A percentile compares a stretch with the other conserved stretches of the same genome.
Conservation (phyloP, 2,329 filamentous ascomycete species). For the Fusarium redolens region DNA sequence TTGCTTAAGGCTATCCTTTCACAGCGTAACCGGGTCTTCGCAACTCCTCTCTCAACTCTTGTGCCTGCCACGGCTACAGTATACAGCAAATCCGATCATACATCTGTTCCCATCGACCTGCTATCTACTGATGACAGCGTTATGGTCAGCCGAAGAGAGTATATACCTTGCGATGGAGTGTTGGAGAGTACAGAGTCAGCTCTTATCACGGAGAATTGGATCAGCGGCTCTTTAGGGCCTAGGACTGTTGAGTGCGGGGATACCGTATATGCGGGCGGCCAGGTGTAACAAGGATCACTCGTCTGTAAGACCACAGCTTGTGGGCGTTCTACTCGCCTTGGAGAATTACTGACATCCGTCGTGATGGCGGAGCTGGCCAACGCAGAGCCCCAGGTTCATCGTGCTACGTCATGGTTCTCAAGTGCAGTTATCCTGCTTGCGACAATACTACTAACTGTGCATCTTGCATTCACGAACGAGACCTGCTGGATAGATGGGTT, state of each 20-base stretch:
- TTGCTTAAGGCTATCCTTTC: background rate
- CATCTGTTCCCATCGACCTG: background rate
- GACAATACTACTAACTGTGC: fast-evolving
- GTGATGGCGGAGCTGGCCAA: background rate
- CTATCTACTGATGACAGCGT: background rate
- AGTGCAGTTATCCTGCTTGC: background rate
- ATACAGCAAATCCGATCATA: fast-evolving
- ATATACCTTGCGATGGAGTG: background rate
- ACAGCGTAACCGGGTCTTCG: fast-evolving
- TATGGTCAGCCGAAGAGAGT: background rate
- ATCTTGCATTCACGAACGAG: background rate
- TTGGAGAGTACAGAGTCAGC: background rate
- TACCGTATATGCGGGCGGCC: background rate
- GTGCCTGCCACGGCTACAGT: background rate
- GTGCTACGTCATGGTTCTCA: background rate
- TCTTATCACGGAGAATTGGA: background rate
- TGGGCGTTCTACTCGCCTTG: background rate
- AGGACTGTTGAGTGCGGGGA: fast-evolving
- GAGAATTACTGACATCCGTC: background rate
- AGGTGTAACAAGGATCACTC: background rate
- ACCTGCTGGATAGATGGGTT: background rate
- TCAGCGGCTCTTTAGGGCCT: background rate
- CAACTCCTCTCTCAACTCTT: background rate
- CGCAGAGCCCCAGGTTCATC: background rate
- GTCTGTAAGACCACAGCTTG: background rate